phyloP scores from a whole-genome alignment of 306 rosid species.

The Malus orientalis region DNA sequence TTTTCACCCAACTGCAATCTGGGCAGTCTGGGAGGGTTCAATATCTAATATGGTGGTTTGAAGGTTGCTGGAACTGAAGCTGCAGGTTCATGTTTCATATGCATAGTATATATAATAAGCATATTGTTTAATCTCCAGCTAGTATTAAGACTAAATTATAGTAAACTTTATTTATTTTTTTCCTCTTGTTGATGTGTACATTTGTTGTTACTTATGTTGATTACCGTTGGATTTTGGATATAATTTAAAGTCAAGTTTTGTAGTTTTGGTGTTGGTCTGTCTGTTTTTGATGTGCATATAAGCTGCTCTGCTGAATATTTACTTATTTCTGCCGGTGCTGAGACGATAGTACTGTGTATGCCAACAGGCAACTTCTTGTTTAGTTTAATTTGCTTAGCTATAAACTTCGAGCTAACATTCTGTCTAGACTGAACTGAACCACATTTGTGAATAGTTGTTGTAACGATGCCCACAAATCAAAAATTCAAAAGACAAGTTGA shows the following conservation, averaged over 20 bases:
- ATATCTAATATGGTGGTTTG: slow-evolving; percentile 1
- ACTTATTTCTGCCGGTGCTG: neutral
- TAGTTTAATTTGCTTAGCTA: neutral
- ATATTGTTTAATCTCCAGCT: neutral
- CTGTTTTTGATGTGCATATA: neutral
- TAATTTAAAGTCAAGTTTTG: neutral
- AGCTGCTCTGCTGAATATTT: neutral
- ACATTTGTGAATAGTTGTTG: neutral
- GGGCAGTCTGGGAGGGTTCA: slow-evolving; percentile 17
- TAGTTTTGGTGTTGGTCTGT: neutral
- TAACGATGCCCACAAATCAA: neutral
- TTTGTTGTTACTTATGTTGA: neutral
- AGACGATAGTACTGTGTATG: neutral
- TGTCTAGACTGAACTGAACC: neutral
- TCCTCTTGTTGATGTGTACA: neutral
- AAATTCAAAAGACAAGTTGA: neutral
- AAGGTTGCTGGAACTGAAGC: neutral
- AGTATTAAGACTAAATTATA: neutral
- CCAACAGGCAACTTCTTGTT: neutral
- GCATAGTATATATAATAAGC: neutral
- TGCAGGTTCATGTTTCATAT: slow-evolving; percentile 5
- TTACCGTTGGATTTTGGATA: neutral
- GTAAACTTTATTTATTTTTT: neutral
- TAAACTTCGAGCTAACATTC: neutral
- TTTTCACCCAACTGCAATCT: slow-evolving; percentile 20